Conservation (phyloP, 345 rosid genomes). For the Aquilaria yunnanensis region DNA sequence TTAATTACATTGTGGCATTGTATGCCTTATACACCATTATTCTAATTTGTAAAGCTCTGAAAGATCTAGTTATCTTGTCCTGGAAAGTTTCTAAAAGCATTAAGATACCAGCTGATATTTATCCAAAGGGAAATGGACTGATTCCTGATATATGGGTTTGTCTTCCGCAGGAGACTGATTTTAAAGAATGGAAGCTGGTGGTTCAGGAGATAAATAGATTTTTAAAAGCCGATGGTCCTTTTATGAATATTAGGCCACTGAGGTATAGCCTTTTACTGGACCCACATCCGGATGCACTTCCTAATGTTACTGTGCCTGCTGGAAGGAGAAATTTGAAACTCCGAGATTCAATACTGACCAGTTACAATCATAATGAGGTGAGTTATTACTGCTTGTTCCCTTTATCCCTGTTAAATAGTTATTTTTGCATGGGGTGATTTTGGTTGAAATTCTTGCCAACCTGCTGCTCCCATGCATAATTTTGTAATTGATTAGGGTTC, state of each 20-base stretch:
- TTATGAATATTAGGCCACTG: slow-evolving; percentile 93
- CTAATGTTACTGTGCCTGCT: slow-evolving; percentile 32
- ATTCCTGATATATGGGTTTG: slow-evolving; percentile 17
- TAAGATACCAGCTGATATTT: too few relatives aligned
- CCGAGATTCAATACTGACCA: slow-evolving; percentile 83
- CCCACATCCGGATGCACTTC: slow-evolving; percentile 59
- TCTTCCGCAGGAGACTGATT: slow-evolving; percentile 80
- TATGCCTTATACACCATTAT: too few relatives aligned
- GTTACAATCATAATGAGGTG: slow-evolving; percentile 90
- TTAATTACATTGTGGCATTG: too few relatives aligned
- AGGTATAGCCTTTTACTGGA: slow-evolving; percentile 89
- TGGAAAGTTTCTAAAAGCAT: too few relatives aligned
- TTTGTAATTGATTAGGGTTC: not conserved
- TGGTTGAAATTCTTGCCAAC: not conserved
- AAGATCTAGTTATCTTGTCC: too few relatives aligned
- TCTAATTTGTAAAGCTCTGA: too few relatives aligned
- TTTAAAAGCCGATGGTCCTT: slow-evolving; percentile 88
- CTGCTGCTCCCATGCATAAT: slow-evolving; percentile 3
- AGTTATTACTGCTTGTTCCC: slow-evolving; percentile 20
- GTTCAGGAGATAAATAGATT: slow-evolving; percentile 88
- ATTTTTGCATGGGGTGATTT: slow-evolving; percentile 9
- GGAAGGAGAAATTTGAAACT: slow-evolving; percentile 59
- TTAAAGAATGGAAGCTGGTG: slow-evolving; percentile 98
- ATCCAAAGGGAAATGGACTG: not conserved
- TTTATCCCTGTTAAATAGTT: slow-evolving; percentile 14